Conservation (phyloP, 345 rosid species). For the Kandelia obovata region DNA sequence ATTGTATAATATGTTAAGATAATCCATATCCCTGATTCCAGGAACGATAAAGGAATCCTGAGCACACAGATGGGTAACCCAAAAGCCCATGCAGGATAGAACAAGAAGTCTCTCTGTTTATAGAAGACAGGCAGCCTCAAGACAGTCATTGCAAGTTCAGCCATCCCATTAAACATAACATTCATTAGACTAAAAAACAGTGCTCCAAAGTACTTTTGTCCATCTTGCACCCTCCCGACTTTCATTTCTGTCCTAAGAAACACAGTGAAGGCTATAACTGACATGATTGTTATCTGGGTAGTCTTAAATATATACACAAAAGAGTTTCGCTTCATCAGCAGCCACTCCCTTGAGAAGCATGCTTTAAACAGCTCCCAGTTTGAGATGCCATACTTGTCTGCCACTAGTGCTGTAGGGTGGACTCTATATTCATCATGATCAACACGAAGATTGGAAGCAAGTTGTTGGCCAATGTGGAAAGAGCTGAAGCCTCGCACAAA, state of each 20-base stretch:
- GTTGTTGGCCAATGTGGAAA: slow-evolving; percentile 32
- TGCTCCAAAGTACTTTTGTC: slow-evolving; percentile 43
- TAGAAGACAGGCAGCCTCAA: slow-evolving; percentile 43
- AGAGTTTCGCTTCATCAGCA: slow-evolving; percentile 36
- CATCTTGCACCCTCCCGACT: slow-evolving; percentile 36
- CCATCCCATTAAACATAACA: slow-evolving; percentile 53
- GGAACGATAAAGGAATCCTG: slow-evolving; percentile 39
- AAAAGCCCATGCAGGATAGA: slow-evolving; percentile 51
- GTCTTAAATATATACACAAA: slow-evolving; percentile 45
- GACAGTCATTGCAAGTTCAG: slow-evolving; percentile 50
- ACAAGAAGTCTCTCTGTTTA: slow-evolving; percentile 44
- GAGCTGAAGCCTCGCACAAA: slow-evolving; percentile 36
- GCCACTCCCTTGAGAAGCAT: slow-evolving; percentile 45
- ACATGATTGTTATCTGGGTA: slow-evolving; percentile 41
- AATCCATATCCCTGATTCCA: slow-evolving; percentile 47
- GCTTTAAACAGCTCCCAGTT: slow-evolving; percentile 47
- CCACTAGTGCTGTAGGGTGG: slow-evolving; percentile 42
- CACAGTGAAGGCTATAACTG: slow-evolving; percentile 36
- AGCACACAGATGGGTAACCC: slow-evolving; percentile 43
- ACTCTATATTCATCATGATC: slow-evolving; percentile 31
- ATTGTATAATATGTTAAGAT: slow-evolving; percentile 44
- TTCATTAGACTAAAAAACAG: slow-evolving; percentile 45
- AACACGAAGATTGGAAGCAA: slow-evolving; percentile 23
- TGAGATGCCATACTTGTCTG: slow-evolving; percentile 39
- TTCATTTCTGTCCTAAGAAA: slow-evolving; percentile 41